These are phyloP conservation scores for Uncinocarpus reesii DNA, from an alignment of 2,329 filamentous ascomycete species.

Conservation along the genomic window DNA sequence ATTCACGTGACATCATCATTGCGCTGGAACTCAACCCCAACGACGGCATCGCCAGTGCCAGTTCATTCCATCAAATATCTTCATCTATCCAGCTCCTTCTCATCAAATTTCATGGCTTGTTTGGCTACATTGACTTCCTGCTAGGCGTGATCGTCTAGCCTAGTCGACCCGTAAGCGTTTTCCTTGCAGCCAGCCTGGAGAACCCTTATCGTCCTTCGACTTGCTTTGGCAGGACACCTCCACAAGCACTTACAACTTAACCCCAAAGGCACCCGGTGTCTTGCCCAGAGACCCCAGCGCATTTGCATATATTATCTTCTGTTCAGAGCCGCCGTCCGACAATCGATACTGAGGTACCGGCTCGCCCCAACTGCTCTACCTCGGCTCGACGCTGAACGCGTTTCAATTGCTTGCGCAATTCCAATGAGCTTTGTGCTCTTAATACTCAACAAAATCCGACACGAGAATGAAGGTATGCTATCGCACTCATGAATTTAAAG, in stretches of 20 bases:
- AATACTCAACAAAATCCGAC: background rate
- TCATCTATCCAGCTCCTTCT: conserved; percentile 14
- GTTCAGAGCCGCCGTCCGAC: too few species aligned
- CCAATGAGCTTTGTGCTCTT: background rate
- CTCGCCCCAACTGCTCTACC: too few species aligned
- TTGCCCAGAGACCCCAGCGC: background rate
- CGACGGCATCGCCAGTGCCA: conserved; percentile 13
- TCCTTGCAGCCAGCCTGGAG: conserved; percentile 39
- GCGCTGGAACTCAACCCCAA: conserved; percentile 16
- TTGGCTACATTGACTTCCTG: conserved; percentile 22
- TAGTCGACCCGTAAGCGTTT: conserved; percentile 31
- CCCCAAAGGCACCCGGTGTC: background rate
- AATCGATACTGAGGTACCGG: too few species aligned
- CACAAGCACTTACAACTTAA: background rate
- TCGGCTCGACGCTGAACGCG: background rate
- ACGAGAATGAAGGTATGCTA: conserved; percentile 13
- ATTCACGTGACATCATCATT: conserved; percentile 30
- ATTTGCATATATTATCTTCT: too few species aligned
- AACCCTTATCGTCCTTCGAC: conserved; percentile 37
- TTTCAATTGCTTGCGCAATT: background rate
- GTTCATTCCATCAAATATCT: conserved; percentile 9
- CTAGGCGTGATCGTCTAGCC: conserved; percentile 41
- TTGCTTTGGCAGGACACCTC: conserved; percentile 30
- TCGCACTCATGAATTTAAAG: background rate
- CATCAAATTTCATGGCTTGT: conserved; percentile 19